Evolutionary conservation across 2,329 filamentous ascomycete genomes (phyloP).

Genomic region (Cucurbitaria berberidis): DNA sequence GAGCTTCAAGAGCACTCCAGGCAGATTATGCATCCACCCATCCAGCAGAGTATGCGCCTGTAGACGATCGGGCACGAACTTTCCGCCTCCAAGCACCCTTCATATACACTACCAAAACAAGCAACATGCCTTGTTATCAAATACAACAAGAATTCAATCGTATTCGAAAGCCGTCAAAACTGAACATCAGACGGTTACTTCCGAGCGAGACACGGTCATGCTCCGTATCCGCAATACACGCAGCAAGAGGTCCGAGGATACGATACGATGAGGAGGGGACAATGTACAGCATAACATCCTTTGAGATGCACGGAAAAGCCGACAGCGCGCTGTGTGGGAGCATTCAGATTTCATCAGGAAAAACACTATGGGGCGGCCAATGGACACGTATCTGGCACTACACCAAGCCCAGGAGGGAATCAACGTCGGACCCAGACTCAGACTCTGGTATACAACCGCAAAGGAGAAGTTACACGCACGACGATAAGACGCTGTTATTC

Average conservation of each 20-base stretch:
- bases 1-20: not conserved
- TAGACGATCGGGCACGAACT: constrained; percentile 18
- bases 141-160: constrained; percentile 20
- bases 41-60: constrained; percentile 20
- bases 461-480: constrained; percentile 25
- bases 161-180: constrained; percentile 11
- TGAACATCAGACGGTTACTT: constrained; percentile 27
- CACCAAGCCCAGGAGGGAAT: constrained; percentile 21
- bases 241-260: constrained; percentile 4
- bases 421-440: constrained; percentile 9
- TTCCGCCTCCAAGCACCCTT: constrained; percentile 24
- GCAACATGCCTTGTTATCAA: constrained; percentile 30
- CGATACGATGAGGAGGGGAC: constrained; percentile 30
- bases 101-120: constrained; percentile 25
- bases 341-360: constrained; percentile 24
- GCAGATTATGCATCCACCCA: not conserved
- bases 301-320: constrained; percentile 28
- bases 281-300: constrained; percentile 22
- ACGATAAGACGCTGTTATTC: constrained; percentile 30
- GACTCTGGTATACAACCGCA: constrained; percentile 24
- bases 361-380: constrained; percentile 19
- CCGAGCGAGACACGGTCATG: constrained; percentile 19
- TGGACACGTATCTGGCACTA: constrained; percentile 29
- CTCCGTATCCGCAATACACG: constrained; percentile 13
- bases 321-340: constrained; percentile 17